Base-by-base conservation (phyloP, 176 grass and related monocot species). In the Thinopyrum elongatum region DNA sequence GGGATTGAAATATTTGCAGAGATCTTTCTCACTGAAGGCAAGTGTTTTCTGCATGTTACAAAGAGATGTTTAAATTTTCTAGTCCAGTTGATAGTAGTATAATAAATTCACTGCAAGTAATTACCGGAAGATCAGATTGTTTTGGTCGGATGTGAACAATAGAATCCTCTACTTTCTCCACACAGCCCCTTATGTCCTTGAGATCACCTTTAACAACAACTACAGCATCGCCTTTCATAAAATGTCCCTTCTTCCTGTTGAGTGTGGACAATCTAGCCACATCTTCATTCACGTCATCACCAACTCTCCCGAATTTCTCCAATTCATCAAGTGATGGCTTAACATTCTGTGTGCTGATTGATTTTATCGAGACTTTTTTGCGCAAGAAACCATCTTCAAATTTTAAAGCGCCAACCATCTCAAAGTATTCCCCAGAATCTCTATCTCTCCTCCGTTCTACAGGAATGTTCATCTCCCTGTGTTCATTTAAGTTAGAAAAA, bases 191-290 rank as follows among this genome's bases (percentile, higher is more conserved):
- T 29, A 94, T 76, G 77, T 93, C 88, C 79, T 93, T 94, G 1
- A 93, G 89, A 71, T 93, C 95, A 30, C 92, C 95, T 35, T 86
- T 88, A 25, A 91, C 80, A 73, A 94, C 86, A 89, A 97, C 89
- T 35, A 97, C 95, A 64, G 89, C 87, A 91, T 97, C 95, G 38
- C 92, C 89, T 86, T 97, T 97, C 90, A 94, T 90, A 41, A 97
- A 97, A 81, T 97, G 90, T 13, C 90, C 87, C 31, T 93, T 97
- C 74, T 93, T 95, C 81, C 92, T 94, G 74, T 91, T 94, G 77
- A 97, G 88, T 81, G 92, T 88, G 29, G 95, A 94, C 63, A 97
- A 88, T 39, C 88, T 92, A 49, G 92, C 88, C 25, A 92, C 72
- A 69, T 95, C 92, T 58, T 88, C 89, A 89, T 87, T 91, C 8